Evolutionary conservation across 352 stramenopile genomes (phyloP), one percentile per base, ranked within the genome.

Genomic region (Phytophthora macrochlamydospora): DNA sequence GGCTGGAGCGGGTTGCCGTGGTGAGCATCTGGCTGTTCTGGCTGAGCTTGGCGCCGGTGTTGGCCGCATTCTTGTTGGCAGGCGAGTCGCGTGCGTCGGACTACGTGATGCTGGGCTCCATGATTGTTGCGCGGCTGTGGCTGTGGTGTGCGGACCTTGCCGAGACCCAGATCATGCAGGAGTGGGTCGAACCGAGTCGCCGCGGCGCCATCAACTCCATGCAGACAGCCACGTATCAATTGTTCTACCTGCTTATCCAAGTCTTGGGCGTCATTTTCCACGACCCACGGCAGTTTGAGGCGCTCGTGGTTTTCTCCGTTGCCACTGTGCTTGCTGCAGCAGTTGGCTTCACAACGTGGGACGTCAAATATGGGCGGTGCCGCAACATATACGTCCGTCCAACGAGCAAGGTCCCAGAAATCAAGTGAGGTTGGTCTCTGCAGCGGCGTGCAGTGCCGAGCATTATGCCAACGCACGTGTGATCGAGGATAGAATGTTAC

Each of bases 101-200:
- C 62, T 89, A 88, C 64, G 67, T 74, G 12, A 81, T 91, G 71
- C 61, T 91, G 11, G 70, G 51, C 13, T 85, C 67, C 50, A 75
- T 85, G 58, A 58, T 85, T 30, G 65, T 77, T 28, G 82, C 78
- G 13, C 72, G 78, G 30, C 59, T 81, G 50, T 89, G 75, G 76
- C 65, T 90, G 8, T 88, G 82, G 80, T 79, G 62, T 56, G 62
- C 58, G 7, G 78, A 90, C 51, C 68, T 91, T 1, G 77, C 78
- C 1, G 79, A 90, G 57, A 88, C 78, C n/a, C 83, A 91, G 65
- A 78, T 89, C 37, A 90, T 90, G 79, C 82, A 91, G 56, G 82
- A 91, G 62, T 89, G 78, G 77, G 79, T 90, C 56, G 74, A 80
- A 33, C 71, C 74, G 31, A 69, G 74, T 37, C 66, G 53, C 7